Evolutionary conservation across 108 stramenopile species (phyloP).

Genomic region (Nitzschia sp.): DNA sequence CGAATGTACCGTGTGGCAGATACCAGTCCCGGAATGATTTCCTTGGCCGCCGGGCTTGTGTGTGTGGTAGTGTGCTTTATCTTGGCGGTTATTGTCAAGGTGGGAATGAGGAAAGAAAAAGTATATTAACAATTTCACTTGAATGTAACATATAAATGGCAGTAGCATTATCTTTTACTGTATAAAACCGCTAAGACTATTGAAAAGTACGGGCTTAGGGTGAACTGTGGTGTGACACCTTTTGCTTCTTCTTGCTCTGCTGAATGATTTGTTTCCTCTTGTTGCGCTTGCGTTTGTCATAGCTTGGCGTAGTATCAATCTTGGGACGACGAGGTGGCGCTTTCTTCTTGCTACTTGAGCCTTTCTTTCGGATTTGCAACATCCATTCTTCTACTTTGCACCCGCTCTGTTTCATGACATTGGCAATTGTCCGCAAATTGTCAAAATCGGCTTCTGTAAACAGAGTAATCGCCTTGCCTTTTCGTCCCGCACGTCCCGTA

Average conservation of each 20-base stretch:
- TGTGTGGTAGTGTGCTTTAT: conserved; percentile 35
- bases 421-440: conserved; percentile 89
- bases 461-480: conserved; percentile 94
- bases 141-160: too few relatives aligned
- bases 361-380: conserved; percentile 54
- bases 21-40: conserved; percentile 45
- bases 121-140: conserved; percentile 66
- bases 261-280: conserved; percentile 43
- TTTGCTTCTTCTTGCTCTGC: conserved; percentile 31
- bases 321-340: conserved; percentile 31
- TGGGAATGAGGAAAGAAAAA: conserved; percentile 76
- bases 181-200: too few relatives aligned
- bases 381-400: conserved; percentile 95
- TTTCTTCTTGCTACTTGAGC: conserved; percentile 34
- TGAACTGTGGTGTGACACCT: too few relatives aligned
- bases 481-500: conserved; percentile 91
- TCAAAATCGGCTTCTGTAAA: conserved; percentile 95
- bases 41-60: conserved; percentile 51
- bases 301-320: conserved; percentile 82
- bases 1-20: conserved; percentile 64
- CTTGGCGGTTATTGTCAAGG: conserved; percentile 54
- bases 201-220: too few relatives aligned
- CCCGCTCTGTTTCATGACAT: conserved; percentile 92
- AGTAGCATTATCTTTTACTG: too few relatives aligned
- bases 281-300: conserved; percentile 69